A percentile compares a stretch with the other conserved stretches of the same genome.
Conservation (phyloP, 2,329 filamentous ascomycete genomes). For the Leptographium galeiforme region DNA sequence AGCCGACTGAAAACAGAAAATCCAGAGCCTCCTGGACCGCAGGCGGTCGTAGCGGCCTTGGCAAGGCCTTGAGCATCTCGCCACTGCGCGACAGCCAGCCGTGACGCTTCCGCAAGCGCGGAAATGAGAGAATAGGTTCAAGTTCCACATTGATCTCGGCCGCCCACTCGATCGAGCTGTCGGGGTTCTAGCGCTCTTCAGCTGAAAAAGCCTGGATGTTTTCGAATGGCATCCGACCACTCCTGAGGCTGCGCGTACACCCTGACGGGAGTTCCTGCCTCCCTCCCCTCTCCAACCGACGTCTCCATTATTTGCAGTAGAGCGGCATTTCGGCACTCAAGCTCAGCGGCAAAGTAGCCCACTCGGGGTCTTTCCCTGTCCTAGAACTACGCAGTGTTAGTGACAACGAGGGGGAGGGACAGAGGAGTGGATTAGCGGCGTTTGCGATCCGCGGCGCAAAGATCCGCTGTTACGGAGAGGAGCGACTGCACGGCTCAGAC, state of each 20-base stretch:
- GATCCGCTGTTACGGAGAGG: neutral
- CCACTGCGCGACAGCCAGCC: neutral
- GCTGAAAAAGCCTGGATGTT: neutral
- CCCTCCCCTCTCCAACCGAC: neutral
- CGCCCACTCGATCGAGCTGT: neutral
- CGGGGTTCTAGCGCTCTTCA: neutral
- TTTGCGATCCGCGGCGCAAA: neutral
- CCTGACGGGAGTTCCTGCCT: neutral
- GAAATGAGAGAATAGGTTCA: neutral
- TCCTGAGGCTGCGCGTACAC: neutral
- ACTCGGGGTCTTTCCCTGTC: neutral
- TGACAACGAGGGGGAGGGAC: neutral
- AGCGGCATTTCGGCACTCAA: neutral
- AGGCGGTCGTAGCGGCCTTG: neutral
- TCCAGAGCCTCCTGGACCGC: neutral
- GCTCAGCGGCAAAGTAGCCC: neutral
- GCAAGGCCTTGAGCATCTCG: neutral
- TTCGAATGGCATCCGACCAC: neutral
- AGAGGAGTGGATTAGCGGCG: neutral
- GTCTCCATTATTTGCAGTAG: constrained; percentile 1
- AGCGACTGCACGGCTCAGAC: neutral
- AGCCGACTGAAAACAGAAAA: neutral
- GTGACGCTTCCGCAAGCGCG: neutral
- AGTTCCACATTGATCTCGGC: neutral
- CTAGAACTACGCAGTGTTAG: neutral